Evolutionary conservation across 768 basidiomycete species (phyloP), one percentile per base, ranked within the genome.

Genomic region (Rhodotorula graminis): DNA sequence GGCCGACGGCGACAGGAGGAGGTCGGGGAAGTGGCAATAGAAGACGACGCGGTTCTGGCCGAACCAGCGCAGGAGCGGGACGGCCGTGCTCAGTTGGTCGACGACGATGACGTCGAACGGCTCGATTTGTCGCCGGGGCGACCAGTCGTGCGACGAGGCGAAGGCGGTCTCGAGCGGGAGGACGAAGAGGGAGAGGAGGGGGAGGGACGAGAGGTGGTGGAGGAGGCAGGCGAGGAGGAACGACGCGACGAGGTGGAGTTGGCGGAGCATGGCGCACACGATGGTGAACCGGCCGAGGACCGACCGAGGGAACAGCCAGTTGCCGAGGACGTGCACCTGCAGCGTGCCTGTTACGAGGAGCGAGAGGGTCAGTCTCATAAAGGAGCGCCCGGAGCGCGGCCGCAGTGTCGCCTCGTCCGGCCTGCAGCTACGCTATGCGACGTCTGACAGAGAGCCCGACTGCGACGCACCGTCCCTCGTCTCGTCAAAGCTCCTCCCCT

Each of bases 11-110:
- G 53, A n/a, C 40, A 97, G 85, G 1, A 98, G 84, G 81, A 95
- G 95, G 82, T 99, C 95, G 0, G 95, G 96, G 76, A 99, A 98
- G 80, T 98, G 96, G 76, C 93, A 95, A 80, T 99, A 98, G 81
- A 97, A 98, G 29, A 98, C 89, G 44, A 95, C 90, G 4, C 92
- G 87, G n/a, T 87, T 91, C 31, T 84, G 84, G 5, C 84, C 86
- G 23, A 91, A 78, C 70, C 83, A 77, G 5, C 91, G 86, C 0
- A 99, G 84, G 69, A 96, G 83, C 0, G 95, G 95, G 37, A 97
- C 84, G 74, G 90, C 93, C 3, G 93, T 92, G 10, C 92, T 93
- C 29, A 98, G 87, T 80, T 97, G 96, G 82, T 98, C 95, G 9
- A 97, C 90, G 70, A 98, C 88, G 82, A 88, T 94, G 31, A 97